Evolutionary conservation across 345 rosid species (phyloP), one percentile per base, ranked within the genome.

Genomic region (Hibiscus syriacus): DNA sequence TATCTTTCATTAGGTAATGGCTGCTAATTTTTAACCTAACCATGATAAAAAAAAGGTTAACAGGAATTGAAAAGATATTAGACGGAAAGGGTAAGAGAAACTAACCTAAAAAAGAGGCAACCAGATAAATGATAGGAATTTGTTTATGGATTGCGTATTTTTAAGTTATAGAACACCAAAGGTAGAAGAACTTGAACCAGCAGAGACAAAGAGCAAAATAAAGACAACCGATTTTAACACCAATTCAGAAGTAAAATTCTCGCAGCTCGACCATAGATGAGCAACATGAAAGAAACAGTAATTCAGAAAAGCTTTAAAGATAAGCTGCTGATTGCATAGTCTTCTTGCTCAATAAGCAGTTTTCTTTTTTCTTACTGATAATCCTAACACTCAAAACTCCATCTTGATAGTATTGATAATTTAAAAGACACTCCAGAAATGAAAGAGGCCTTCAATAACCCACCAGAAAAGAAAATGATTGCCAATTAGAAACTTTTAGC

Each of bases 41-140:
- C 38, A 43, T 36, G 19, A 57, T 6, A 12, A 72, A 19, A 46
- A n/a, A n/a, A n/a, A n/a, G n/a, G 27, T 25, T 3, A 64, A 54
- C 23, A 16, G 43, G 26, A 19, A 41, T 41, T 14, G 29, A 26
- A 11, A 63, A 22, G n/a, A n/a, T n/a, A n/a, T n/a, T n/a, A n/a
- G 13, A 13, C 23, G 9, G 38, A 19, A 48, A 45, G 11, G 4
- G 29, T 46, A 17, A 38, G 20, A 32, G 38, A 34, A 39, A 23
- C 74, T 71, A 32, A 73, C 78, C 74, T 34, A 41, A 3, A 1
- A 25, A 22, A 55, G 22, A 14, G 26, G 49, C 70, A 63, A 43
- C 36, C 54, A 49, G 41, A 41, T 23, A 25, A 0, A 38, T 38
- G 41, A 38, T 9, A 3, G 2, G 41, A 38, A 7, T 34, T 34